phyloP scores from a whole-genome alignment of 768 basidiomycete species.

The Lactarius hengduanensis region DNA sequence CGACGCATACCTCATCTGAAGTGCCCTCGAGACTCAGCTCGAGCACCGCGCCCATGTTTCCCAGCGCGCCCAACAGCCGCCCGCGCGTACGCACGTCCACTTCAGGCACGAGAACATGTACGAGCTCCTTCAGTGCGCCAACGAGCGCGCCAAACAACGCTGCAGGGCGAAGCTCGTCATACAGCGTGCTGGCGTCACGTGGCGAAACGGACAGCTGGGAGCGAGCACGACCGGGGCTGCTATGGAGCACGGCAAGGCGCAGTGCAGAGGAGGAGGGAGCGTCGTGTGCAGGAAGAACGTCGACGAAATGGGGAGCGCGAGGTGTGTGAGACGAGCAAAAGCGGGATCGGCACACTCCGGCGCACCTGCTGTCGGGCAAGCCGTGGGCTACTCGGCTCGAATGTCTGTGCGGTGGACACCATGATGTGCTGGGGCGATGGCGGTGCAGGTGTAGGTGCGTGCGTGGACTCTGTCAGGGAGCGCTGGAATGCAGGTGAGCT shows the following conservation, averaged over 20 bases:
- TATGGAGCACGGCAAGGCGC: slow-evolving; percentile 22
- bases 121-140: too few species aligned
- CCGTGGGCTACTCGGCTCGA: neutral
- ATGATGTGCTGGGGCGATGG: neutral
- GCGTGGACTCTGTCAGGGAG: neutral
- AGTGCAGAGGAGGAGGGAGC: neutral
- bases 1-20: too few species aligned
- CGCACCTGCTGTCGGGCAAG: too few species aligned
- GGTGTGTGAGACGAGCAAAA: slow-evolving; percentile 28
- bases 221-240: slow-evolving; percentile 32
- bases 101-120: too few species aligned
- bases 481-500: slow-evolving; percentile 18
- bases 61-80: too few species aligned
- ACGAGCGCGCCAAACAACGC: too few species aligned
- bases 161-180: too few species aligned
- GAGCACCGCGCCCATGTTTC: too few species aligned
- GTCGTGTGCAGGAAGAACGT: neutral
- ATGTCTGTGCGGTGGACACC: neutral
- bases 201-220: slow-evolving; percentile 33
- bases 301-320: slow-evolving; percentile 22
- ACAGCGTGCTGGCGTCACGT: slow-evolving; percentile 20
- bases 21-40: too few species aligned
- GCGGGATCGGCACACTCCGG: slow-evolving; percentile 8
- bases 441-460: neutral
- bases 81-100: too few species aligned